Evolutionary conservation across 192 early-diverging fungal species (phyloP).

Genomic region (Tieghemiomyces parasiticus): DNA sequence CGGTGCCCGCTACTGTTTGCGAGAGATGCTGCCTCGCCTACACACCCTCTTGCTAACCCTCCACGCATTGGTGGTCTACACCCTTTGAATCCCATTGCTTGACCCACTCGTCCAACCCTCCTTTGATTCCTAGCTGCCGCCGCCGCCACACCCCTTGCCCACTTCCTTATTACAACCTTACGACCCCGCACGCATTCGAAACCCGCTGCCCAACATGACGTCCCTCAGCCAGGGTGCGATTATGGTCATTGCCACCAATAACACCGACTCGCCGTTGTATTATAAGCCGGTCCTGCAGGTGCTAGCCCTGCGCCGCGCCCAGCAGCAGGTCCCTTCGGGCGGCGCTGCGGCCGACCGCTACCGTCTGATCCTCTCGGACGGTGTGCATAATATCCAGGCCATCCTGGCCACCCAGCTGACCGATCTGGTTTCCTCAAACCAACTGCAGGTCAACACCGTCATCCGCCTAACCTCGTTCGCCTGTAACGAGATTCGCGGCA

Average conservation of each 20-base stretch:
- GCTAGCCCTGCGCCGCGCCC: not conserved
- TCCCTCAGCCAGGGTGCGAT: constrained; percentile 5
- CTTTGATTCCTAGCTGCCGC: too few species aligned
- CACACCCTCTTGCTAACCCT: too few species aligned
- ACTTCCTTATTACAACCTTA: too few species aligned
- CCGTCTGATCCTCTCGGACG: constrained; percentile 29
- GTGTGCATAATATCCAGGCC: constrained; percentile 19
- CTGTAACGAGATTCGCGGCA: constrained; percentile 4
- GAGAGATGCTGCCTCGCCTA: too few species aligned
- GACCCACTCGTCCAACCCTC: too few species aligned
- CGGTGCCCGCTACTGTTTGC: too few species aligned
- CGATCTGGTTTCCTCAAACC: constrained; percentile 16
- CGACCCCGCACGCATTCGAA: too few species aligned
- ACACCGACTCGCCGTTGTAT: not conserved
- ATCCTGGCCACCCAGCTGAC: constrained; percentile 23
- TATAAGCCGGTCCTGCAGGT: constrained; percentile 8
- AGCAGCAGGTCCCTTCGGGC: not conserved
- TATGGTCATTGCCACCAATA: not conserved
- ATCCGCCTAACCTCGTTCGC: not conserved
- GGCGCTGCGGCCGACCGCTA: constrained; percentile 13
- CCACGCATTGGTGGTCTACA: too few species aligned
- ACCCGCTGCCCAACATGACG: not conserved
- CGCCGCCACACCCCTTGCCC: too few species aligned
- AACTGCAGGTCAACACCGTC: constrained; percentile 2
- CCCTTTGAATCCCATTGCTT: too few species aligned